Evolutionary conservation across 2,329 filamentous ascomycete species (phyloP), one percentile per base, ranked within the genome.

Genomic region (Capronia epimyces): DNA sequence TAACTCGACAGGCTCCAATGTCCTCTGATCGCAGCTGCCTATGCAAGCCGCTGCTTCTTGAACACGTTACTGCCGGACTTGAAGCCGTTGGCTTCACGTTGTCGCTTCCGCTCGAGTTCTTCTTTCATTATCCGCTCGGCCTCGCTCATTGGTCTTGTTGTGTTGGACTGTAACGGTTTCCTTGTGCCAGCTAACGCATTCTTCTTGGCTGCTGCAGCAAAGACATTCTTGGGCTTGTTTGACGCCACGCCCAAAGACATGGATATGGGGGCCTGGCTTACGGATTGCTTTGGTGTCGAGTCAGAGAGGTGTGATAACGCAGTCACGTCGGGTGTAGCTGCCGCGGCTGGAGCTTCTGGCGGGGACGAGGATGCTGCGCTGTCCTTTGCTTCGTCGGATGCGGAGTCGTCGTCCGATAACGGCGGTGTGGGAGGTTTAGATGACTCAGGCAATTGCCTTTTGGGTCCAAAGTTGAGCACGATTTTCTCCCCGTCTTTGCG

Each of bases 91-190:
- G 36, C 36, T 40, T 62, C 60, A 10, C 58, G 55, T 27, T 75
- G 69, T 49, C 83, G 75, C 65, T 89, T 89, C 57, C 78, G 75
- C 61, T 89, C 85, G 68, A 88, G 77, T 64, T 90, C 86, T 61
- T 87, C 84, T 67, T 85, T 87, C 89, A 95, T 95, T 63, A 93
- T 94, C 46, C 85, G 79, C 69, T 91, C 89, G 2, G 84, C 85
- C 65, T 94, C 88, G 62, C 86, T 91, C 79, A 95, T 91, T 63
- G 66, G 67, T 63, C 87, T 93, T 75, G 87, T 89, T 1, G 82
- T 83, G 48, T 78, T 78, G 55, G 81, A 81, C 49, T 69, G 65
- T 16, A 67, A 65, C 2, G 79, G 70, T 65, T 87, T 88, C 68
- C 88, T 88, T 2, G 76, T 71, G 1, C 79, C 77, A 1, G 88